Evolutionary conservation across 2,329 filamentous ascomycete genomes (phyloP).

Genomic region (Fusarium austroafricanum): DNA sequence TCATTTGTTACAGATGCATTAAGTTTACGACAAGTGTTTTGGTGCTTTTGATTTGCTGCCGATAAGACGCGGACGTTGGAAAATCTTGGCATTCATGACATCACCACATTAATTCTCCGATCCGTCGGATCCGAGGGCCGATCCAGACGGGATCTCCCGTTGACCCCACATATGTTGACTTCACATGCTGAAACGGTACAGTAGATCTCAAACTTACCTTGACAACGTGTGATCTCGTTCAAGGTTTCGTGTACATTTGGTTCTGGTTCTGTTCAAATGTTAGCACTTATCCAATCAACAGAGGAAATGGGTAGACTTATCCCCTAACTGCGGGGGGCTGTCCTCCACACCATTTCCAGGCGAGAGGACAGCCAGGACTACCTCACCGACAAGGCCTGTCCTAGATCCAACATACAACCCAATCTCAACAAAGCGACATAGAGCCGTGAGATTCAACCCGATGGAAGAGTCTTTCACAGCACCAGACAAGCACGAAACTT

Average conservation of each 20-base stretch:
- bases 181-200: neutral
- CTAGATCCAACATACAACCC: slow-evolving; percentile 41
- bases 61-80: neutral
- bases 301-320: slow-evolving; percentile 58
- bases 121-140: slow-evolving; percentile 13
- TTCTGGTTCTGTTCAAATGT: slow-evolving; percentile 41
- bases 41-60: neutral
- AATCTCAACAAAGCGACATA: slow-evolving; percentile 29
- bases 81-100: slow-evolving; percentile 30
- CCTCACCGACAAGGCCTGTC: slow-evolving; percentile 47
- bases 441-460: slow-evolving; percentile 4
- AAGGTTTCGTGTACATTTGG: neutral
- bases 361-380: slow-evolving; percentile 62
- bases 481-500: slow-evolving; percentile 89
- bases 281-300: slow-evolving; percentile 38
- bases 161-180: slow-evolving; percentile 15
- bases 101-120: slow-evolving; percentile 20
- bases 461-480: slow-evolving; percentile 31
- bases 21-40: slow-evolving; percentile 1
- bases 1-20: slow-evolving; percentile 23
- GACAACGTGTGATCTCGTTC: neutral
- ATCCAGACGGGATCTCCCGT: slow-evolving; percentile 4
- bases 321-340: slow-evolving; percentile 59
- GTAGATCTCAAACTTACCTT: neutral
- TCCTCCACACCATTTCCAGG: slow-evolving; percentile 62